Evolutionary conservation across 1,139 yeast species (phyloP), one percentile per base, ranked within the genome.

Genomic region (Kluyveromyces sp.): DNA sequence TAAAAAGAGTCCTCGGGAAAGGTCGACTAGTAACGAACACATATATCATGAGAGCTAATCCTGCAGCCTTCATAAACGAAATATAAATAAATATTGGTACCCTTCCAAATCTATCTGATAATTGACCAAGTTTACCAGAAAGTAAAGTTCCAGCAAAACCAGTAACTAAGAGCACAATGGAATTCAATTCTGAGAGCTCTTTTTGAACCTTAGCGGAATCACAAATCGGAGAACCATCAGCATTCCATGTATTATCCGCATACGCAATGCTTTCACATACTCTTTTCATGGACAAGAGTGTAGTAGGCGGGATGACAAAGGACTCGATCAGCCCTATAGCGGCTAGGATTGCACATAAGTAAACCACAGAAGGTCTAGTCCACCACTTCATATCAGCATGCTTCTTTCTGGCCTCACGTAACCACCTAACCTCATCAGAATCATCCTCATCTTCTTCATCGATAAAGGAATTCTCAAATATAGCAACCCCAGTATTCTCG

Each of bases 151-250:
- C 50, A 1, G 54, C 45, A 4, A 51, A 36, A 6, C 59, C 59
- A 7, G 47, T 43, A 25, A 53, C 27, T 8, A 53, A 33, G 49
- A 52, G 31, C 4, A 41, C 37, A 8, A 37, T 43, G 3, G 68
- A 58, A 15, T 60, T 58, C 21, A 67, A 46, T 3, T 46, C 37
- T 2, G 64, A 53, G 2, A 58, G 50, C 25, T 52, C 43, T 28
- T 45, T 47, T 47, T 69, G 73, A 1, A 69, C 70, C 27, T 51
- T 48, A 1, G 59, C 44, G 28, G 59, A 60, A 42, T 60, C 61
- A 50, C 71, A 67, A 3, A 37, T 42, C 2, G 47, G 41, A 3
- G 42, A 15, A 21, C 47, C 45, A 28, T 45, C 44, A 4, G 31
- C 41, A 7, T 7, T 29, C 27, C 42, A 40, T n/a, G 28, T 39